Evolutionary conservation across 768 basidiomycete genomes (phyloP).

Genomic region (Krasilnikovozyma curviuscula): DNA sequence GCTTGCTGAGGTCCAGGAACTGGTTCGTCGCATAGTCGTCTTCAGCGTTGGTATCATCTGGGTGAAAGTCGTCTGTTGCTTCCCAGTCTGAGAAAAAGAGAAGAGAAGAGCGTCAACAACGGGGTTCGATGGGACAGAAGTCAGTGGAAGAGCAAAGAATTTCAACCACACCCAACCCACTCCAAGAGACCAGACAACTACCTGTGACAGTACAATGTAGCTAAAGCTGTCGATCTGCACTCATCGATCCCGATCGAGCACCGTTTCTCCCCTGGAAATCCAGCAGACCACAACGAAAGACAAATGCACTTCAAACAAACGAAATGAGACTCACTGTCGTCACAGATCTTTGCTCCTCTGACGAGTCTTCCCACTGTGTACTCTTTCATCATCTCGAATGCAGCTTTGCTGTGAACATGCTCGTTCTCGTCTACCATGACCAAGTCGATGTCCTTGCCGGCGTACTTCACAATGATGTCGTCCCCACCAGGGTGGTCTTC

Average conservation of each 20-base stretch:
- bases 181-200: no score
- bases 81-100: slow-evolving; percentile 2
- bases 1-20: slow-evolving; percentile 75
- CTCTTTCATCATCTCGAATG: slow-evolving; percentile 80
- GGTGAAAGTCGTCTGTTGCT: slow-evolving; percentile 30
- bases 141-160: no score
- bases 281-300: not conserved
- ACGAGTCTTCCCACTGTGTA: slow-evolving; percentile 70
- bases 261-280: no score
- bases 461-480: slow-evolving; percentile 63
- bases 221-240: no score
- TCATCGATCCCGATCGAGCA: no score
- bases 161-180: no score
- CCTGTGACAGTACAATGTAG: no score
- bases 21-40: slow-evolving; percentile 73
- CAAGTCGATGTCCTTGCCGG: slow-evolving; percentile 59
- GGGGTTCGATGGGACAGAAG: no score
- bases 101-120: not conserved
- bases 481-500: slow-evolving; percentile 37
- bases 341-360: slow-evolving; percentile 48
- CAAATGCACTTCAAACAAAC: not conserved
- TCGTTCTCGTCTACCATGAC: slow-evolving; percentile 61
- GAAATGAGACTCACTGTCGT: slow-evolving; percentile 42
- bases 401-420: slow-evolving; percentile 78
- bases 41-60: slow-evolving; percentile 63